These are phyloP conservation scores for Ustulina deusta DNA, from an alignment of 2,329 filamentous ascomycete species.

Conservation along the genomic window DNA sequence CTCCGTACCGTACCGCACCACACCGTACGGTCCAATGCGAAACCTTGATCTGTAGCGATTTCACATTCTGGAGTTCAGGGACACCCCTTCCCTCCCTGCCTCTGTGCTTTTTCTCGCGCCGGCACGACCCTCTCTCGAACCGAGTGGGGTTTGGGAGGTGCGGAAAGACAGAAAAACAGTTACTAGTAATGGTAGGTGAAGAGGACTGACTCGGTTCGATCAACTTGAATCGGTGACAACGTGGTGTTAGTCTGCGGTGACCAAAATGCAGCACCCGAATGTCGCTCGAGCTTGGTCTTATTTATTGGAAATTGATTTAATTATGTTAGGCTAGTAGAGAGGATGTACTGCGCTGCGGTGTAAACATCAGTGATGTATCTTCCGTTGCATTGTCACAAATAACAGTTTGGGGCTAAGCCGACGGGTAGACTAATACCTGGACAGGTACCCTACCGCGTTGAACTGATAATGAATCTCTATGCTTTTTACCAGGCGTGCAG, in stretches of 20 bases:
- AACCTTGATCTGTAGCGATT: conserved; percentile 25
- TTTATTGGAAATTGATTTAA: conserved; percentile 4
- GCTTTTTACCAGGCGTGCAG: background rate
- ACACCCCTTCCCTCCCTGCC: background rate
- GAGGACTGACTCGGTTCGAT: conserved; percentile 11
- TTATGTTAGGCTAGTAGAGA: conserved; percentile 1
- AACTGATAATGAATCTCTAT: background rate
- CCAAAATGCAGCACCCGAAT: background rate
- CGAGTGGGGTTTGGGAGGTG: background rate
- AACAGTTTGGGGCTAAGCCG: background rate
- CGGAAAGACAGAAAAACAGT: background rate
- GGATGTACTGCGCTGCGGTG: background rate
- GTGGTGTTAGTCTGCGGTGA: background rate
- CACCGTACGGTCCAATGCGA: conserved; percentile 22
- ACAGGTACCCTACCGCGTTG: background rate
- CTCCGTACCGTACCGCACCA: conserved; percentile 47
- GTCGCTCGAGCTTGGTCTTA: background rate
- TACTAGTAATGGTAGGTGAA: background rate
- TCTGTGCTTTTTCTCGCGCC: conserved; percentile 19
- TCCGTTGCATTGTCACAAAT: background rate
- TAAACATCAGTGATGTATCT: background rate
- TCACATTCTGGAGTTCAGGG: conserved; percentile 18
- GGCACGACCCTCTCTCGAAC: conserved; percentile 22
- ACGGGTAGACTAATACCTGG: background rate
- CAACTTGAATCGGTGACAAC: background rate